These are phyloP conservation scores for Phytopythium chamaehyphon DNA, from an alignment of 352 stramenopile species.

Conservation along the genomic window DNA sequence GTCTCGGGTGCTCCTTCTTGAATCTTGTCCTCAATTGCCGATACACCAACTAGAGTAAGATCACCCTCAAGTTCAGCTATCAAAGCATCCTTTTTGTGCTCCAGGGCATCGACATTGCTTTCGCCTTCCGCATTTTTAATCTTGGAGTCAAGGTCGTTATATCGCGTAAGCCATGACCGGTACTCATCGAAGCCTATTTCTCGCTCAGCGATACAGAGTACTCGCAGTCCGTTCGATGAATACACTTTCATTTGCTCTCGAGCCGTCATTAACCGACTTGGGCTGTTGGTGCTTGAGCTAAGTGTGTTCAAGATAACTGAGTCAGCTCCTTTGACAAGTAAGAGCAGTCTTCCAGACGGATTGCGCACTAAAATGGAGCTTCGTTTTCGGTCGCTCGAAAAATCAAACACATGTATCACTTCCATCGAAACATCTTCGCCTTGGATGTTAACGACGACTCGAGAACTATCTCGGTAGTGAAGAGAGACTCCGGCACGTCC, in stretches of 20 bases:
- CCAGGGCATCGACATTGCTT: conserved; percentile 8
- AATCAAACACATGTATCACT: conserved; percentile 59
- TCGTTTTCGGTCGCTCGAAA: conserved; percentile 64
- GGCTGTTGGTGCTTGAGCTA: conserved; percentile 19
- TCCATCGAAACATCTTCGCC: conserved; percentile 28
- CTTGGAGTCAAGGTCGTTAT: conserved; percentile 20
- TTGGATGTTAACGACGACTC: conserved; percentile 21
- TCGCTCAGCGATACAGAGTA: conserved; percentile 63
- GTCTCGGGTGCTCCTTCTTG: conserved; percentile 52
- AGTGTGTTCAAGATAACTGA: conserved; percentile 70
- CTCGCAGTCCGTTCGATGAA: conserved; percentile 56
- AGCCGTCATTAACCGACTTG: conserved; percentile 19
- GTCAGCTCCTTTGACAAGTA: conserved; percentile 88
- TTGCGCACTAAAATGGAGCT: conserved; percentile 54
- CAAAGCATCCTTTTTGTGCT: conserved; percentile 27
- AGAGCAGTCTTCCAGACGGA: conserved; percentile 21
- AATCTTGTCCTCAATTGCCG: conserved; percentile 67
- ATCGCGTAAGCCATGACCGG: conserved; percentile 35
- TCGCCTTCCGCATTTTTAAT: not conserved
- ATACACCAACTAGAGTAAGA: conserved; percentile 48
- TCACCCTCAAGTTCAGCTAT: conserved; percentile 44
- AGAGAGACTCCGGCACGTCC: conserved; percentile 43
- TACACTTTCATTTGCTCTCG: conserved; percentile 53
- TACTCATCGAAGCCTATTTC: conserved; percentile 54
- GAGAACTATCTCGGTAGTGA: conserved; percentile 22